Percentiles rank a stretch among this genome's conserved stretches.
phyloP scores from a whole-genome alignment of 768 basidiomycete genomes.

The Hortiboletus flavorubellus region DNA sequence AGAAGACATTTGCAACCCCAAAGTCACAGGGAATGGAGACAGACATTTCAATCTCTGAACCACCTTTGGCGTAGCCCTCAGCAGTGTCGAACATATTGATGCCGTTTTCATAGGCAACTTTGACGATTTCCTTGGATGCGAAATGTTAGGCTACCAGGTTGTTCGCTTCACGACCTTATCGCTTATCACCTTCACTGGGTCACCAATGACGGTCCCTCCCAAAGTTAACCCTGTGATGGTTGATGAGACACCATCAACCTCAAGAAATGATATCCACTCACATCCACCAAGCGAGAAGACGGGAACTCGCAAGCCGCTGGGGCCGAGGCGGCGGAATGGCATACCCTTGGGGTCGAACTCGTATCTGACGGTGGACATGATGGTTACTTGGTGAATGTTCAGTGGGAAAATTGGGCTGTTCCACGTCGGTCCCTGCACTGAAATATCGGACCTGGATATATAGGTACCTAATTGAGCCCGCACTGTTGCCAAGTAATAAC shows the following conservation, averaged over 20 bases:
- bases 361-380: slow-evolving; percentile 27
- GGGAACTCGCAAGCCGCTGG: slow-evolving; percentile 47
- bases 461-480: background rate
- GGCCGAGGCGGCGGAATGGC: slow-evolving; percentile 42
- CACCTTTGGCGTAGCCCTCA: slow-evolving; percentile 44
- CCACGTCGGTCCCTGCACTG: background rate
- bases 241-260: background rate
- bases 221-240: slow-evolving; percentile 40
- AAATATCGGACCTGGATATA: slow-evolving; percentile 11
- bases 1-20: background rate
- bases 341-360: slow-evolving; percentile 39
- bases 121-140: slow-evolving; percentile 45
- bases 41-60: slow-evolving; percentile 53
- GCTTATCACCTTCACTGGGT: slow-evolving; percentile 45
- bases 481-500: slow-evolving; percentile 12
- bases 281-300: slow-evolving; percentile 53
- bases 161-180: background rate
- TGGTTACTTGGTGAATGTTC: background rate
- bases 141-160: background rate
- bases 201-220: slow-evolving; percentile 46
- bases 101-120: slow-evolving; percentile 49
- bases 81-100: slow-evolving; percentile 52
- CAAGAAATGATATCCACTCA: slow-evolving; percentile 12
- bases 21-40: background rate
- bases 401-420: background rate